phyloP scores from a whole-genome alignment of 495 filamentous ascomycete species.

The Aspergillus homomorphus region DNA sequence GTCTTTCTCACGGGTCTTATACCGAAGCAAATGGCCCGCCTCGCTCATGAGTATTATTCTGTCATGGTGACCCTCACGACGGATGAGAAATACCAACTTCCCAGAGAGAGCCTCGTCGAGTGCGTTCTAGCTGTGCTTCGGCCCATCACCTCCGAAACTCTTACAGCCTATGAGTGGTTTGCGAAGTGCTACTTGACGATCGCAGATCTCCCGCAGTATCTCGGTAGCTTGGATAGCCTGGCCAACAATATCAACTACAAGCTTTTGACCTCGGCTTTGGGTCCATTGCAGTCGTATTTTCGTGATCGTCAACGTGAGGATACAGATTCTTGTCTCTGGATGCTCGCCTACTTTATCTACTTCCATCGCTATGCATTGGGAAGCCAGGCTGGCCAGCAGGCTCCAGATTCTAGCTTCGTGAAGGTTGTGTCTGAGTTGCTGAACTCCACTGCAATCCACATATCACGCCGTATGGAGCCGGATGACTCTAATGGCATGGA shows the following conservation, averaged over 20 bases:
- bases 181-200: slow-evolving; percentile 52
- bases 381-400: slow-evolving; percentile 35
- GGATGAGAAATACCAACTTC: slow-evolving; percentile 20
- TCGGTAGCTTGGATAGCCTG: slow-evolving; percentile 46
- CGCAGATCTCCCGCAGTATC: slow-evolving; percentile 38
- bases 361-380: slow-evolving; percentile 57
- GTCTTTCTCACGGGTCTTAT: slow-evolving; percentile 40
- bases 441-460: slow-evolving; percentile 56
- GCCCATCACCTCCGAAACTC: slow-evolving; percentile 45
- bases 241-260: slow-evolving; percentile 52
- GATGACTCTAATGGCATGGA: slow-evolving; percentile 42
- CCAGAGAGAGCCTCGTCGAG: slow-evolving; percentile 28
- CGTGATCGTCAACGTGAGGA: slow-evolving; percentile 28
- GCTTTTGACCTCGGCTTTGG: slow-evolving; percentile 49
- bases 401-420: slow-evolving; percentile 59
- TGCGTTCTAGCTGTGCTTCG: slow-evolving; percentile 48
- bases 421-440: slow-evolving; percentile 62
- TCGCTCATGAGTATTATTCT: slow-evolving; percentile 42
- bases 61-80: slow-evolving; percentile 42
- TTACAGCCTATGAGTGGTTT: slow-evolving; percentile 57
- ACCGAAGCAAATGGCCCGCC: slow-evolving; percentile 47
- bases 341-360: slow-evolving; percentile 78
- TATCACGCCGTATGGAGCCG: slow-evolving; percentile 53
- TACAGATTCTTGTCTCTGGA: slow-evolving; percentile 57
- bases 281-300: slow-evolving; percentile 29